Evolutionary conservation across 768 basidiomycete genomes (phyloP).

Genomic region (Sistotremastrum suecicum): DNA sequence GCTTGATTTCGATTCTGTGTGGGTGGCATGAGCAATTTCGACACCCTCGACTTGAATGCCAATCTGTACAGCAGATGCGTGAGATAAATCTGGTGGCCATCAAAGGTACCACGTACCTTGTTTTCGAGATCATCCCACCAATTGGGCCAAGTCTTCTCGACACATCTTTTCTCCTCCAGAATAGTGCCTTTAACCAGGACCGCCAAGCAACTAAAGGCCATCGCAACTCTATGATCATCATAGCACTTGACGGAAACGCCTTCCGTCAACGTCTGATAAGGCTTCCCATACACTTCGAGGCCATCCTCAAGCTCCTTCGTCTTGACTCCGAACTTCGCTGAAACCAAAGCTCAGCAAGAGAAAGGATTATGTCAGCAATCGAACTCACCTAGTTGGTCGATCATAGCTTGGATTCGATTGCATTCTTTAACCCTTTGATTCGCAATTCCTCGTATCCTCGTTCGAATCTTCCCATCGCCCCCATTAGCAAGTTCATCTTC

Average conservation of each 20-base stretch:
- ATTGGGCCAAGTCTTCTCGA: conserved; percentile 99
- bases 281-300: conserved; percentile 74
- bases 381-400: conserved; percentile 71
- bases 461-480: conserved; percentile 26
- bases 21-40: conserved; percentile 38
- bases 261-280: conserved; percentile 42
- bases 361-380: conserved; percentile 1
- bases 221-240: conserved; percentile 96
- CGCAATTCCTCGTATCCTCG: conserved; percentile 86
- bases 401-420: conserved; percentile 93
- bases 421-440: conserved; percentile 99
- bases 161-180: conserved; percentile 92
- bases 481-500: conserved; percentile 31
- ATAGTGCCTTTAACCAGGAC: conserved; percentile 59
- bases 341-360: not conserved
- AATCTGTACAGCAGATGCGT: conserved; percentile 36
- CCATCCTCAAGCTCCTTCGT: conserved; percentile 90
- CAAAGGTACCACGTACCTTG: conserved; percentile 48
- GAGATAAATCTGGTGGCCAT: not conserved
- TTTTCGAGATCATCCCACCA: conserved; percentile 99
- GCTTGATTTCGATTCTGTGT: conserved; percentile 21
- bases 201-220: conserved; percentile 90
- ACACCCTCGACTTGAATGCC: conserved; percentile 80
- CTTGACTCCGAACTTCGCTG: conserved; percentile 90
- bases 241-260: conserved; percentile 89